Evolutionary conservation across 768 basidiomycete species (phyloP).

Genomic region (Boletus sp.): DNA sequence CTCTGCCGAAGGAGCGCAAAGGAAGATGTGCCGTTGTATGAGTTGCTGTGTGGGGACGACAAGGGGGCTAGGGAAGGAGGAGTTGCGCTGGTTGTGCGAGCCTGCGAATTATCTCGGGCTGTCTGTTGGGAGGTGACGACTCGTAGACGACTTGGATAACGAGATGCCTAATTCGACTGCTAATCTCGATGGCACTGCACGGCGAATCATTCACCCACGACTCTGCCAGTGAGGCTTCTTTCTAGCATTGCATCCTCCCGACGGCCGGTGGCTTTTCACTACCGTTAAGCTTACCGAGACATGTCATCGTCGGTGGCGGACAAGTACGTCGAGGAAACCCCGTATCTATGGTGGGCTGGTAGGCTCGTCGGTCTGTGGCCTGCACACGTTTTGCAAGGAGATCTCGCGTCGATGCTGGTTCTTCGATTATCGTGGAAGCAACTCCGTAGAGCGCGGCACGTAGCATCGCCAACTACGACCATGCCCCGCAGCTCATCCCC

Average conservation of each 20-base stretch:
- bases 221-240: slow-evolving; percentile 2
- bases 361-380: not conserved
- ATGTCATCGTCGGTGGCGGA: not conserved
- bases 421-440: slow-evolving; percentile 35
- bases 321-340: not conserved
- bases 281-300: not conserved
- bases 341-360: not conserved
- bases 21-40: slow-evolving; percentile 32
- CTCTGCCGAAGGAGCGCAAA: slow-evolving; percentile 34
- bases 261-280: not conserved
- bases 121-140: slow-evolving; percentile 20
- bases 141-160: not conserved
- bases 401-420: slow-evolving; percentile 7
- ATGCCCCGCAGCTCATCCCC: slow-evolving; percentile 2
- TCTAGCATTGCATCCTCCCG: not conserved
- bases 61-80: slow-evolving; percentile 24
- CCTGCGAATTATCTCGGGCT: slow-evolving; percentile 40
- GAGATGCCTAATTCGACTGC: slow-evolving; percentile 3
- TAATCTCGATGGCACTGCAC: slow-evolving; percentile 5
- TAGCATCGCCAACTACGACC: slow-evolving; percentile 20
- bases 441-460: slow-evolving; percentile 31
- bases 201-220: slow-evolving; percentile 6
- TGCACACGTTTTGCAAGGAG: not conserved
- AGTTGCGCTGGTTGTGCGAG: slow-evolving; percentile 36
- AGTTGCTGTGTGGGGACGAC: slow-evolving; percentile 32